Percentiles rank a stretch among this genome's conserved stretches.
These are phyloP conservation scores for Cutaneotrichosporon dermatis DNA, from an alignment of 1,284 basidiomycete genomes.

Conservation along the genomic window DNA sequence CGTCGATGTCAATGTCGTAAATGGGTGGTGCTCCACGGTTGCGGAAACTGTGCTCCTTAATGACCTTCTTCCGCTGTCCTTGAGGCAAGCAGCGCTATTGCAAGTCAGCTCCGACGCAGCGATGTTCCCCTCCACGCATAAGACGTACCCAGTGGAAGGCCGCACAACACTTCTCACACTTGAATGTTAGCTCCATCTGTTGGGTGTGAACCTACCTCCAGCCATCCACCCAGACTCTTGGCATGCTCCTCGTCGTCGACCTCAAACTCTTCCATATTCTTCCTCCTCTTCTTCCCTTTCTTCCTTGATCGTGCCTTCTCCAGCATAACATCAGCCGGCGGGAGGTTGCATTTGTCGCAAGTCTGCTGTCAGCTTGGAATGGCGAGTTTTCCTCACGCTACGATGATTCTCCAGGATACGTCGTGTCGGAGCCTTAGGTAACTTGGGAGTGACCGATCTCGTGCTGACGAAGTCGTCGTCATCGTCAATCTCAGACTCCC, in stretches of 20 bases:
- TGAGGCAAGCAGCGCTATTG: slow-evolving; percentile 58
- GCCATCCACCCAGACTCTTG: slow-evolving; percentile 69
- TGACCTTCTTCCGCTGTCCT: slow-evolving; percentile 49
- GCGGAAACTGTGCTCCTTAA: slow-evolving; percentile 56
- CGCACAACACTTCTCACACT: slow-evolving; percentile 10
- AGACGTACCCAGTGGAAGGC: neutral
- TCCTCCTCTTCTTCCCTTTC: slow-evolving; percentile 38
- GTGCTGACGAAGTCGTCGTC: slow-evolving; percentile 10
- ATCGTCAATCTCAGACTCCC: slow-evolving; percentile 4
- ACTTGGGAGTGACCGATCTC: neutral
- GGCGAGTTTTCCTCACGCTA: slow-evolving; percentile 3
- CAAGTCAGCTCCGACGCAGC: neutral
- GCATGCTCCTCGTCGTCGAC: slow-evolving; percentile 57
- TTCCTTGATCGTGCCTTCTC: slow-evolving; percentile 15
- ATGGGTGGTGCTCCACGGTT: slow-evolving; percentile 45
- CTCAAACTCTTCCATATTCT: slow-evolving; percentile 51
- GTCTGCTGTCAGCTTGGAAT: slow-evolving; percentile 1
- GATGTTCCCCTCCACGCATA: neutral
- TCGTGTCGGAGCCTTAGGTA: neutral
- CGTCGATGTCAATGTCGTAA: slow-evolving; percentile 53
- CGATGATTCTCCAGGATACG: slow-evolving; percentile 18
- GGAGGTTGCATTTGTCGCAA: slow-evolving; percentile 39
- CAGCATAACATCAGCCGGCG: slow-evolving; percentile 35
- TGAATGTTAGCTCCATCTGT: neutral
- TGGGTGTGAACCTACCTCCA: slow-evolving; percentile 48